Conservation (phyloP, 768 basidiomycete genomes). For the Calocybe gangraenosa region DNA sequence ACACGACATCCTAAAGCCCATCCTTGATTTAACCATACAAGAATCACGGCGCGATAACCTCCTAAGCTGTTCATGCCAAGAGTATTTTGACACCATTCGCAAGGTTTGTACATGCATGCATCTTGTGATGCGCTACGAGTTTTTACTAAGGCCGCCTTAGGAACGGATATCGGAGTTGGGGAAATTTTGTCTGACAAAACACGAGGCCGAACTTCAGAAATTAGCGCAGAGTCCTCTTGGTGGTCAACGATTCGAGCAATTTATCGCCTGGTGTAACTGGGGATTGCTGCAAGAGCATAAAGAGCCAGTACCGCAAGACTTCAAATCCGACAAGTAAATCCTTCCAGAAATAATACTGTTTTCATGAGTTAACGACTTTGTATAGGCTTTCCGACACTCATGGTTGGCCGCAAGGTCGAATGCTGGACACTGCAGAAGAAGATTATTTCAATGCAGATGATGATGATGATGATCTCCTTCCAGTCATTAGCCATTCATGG, state of each 20-base stretch:
- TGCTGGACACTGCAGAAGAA: constrained; percentile 78
- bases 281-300: constrained; percentile 72
- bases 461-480: constrained; percentile 59
- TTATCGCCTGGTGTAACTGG: constrained; percentile 64
- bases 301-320: constrained; percentile 60
- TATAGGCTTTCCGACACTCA: constrained; percentile 37
- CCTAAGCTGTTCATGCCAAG: constrained; percentile 91
- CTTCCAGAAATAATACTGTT: constrained; percentile 6
- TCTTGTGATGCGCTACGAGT: too few species aligned
- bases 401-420: constrained; percentile 42
- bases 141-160: constrained; percentile 29
- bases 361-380: constrained; percentile 11
- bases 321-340: constrained; percentile 48
- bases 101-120: constrained; percentile 46
- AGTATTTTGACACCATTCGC: constrained; percentile 90
- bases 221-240: constrained; percentile 60
- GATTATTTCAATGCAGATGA: constrained; percentile 91
- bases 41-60: constrained; percentile 90
- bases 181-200: constrained; percentile 74
- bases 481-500: constrained; percentile 36
- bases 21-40: constrained; percentile 77
- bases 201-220: constrained; percentile 60
- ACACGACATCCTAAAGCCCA: constrained; percentile 76
- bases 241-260: constrained; percentile 62
- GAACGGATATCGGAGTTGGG: constrained; percentile 88